Base-by-base conservation (phyloP, 306 rosid genomes). In the Alnus rubra region DNA sequence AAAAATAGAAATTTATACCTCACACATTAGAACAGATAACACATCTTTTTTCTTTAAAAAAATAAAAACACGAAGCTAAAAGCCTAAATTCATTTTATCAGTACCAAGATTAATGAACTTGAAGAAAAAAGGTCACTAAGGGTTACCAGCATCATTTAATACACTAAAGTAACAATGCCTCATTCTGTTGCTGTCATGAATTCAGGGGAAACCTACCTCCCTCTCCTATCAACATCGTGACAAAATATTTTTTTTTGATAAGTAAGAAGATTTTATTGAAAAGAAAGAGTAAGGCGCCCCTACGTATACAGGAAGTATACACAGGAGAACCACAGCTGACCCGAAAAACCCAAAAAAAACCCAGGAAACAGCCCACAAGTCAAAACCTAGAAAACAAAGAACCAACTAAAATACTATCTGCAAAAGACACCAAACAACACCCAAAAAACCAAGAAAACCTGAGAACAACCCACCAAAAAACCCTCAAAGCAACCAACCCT, bases 51-150 rank as follows among this genome's bases (percentile, higher is more conserved):
- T 42, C 51, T 42, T 39, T 42, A 4, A 18, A 49, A 44, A 16
- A 14, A 39, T n/a, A 18, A 50, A 33, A 76, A 35, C 39, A 14
- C 3, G 28, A 76, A 53, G 9, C 79, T 3, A n/a, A 58, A 47
- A 75, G 50, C 31, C 2, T n/a, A 42, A 68, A 42, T 44, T 42
- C 72, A 68, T 68, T 68, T 64, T 68, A 31, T 16, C 30, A 68
- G 49, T 42, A 42, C 31, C 33, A 1, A 39, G 31, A 68, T 42
- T 3, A 68, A 68, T 68, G 28, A 68, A 33, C 11, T 56, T 7
- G 5, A 7, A 56, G 31, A n/a, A 56, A 18, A 16, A 56, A 19
- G 33, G 45, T 23, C 31, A 5, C 69, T 12, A 30, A 67, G 71
- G 35, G 14, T 39, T 15, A 39, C 30, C 33, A 10, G 12, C 72